Base-by-base conservation (phyloP, 2,329 filamentous ascomycete genomes). In the Rugonectria rugulosa region DNA sequence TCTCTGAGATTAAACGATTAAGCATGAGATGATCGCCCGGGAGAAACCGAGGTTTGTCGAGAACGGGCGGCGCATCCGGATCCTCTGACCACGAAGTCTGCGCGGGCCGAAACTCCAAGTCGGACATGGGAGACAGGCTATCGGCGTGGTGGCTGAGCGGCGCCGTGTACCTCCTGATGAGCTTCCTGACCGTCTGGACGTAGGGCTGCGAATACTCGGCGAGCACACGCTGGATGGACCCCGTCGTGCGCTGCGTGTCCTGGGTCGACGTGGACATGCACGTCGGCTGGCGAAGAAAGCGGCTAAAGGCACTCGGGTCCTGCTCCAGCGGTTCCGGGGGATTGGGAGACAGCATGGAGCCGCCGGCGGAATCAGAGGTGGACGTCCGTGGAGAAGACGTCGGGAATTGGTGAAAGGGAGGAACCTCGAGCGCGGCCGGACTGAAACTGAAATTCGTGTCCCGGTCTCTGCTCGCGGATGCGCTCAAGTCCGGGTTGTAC, bases 11-110 rank as follows among this genome's bases (percentile, higher is more conserved):
- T 4, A 68, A 57, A 1, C 61, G 38, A 11, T 69, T 67, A 15
- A 75, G 58, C n/a, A 64, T 72, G 6, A 85, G 68, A 31, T 82
- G 81, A 59, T 84, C 81, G 17, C 81, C 80, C 0, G 82, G 79
- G 5, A 84, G 63, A 5, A 76, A 72, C 31, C 65, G 64, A 4
- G 70, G 70, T 1, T 57, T 45, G 20, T 49, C 56, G 6, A 66
- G 57, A 6, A 37, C 34, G 1, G 46, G 54, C 2, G 71, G 68
- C 4, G 68, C 66, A 12, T 69, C 64, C 0, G 62, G 56, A 15
- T 74, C 72, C 42, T 67, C 63, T 12, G 68, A 56, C 73, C 69
- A 73, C 8, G 61, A 64, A 11, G 52, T 21, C 19, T 57, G 49
- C 4, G 27, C 43, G 11, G 49, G 23, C 5, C 6, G 12, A 14